A percentile compares a stretch with the other conserved stretches of the same genome.
phyloP scores from a whole-genome alignment of 306 rosid genomes.

The Trifolium pratense region DNA sequence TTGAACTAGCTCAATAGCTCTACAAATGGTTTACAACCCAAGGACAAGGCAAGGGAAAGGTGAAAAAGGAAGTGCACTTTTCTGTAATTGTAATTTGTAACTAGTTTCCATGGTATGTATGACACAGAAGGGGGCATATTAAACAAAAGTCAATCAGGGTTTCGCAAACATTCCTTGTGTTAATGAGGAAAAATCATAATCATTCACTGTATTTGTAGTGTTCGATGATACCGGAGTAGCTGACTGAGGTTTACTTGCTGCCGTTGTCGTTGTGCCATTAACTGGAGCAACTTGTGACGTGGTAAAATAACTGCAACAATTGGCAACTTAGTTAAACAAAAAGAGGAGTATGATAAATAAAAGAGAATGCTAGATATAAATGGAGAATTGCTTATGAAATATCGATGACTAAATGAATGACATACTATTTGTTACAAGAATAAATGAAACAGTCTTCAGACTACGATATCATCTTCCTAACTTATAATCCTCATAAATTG shows the following conservation, averaged over 20 bases:
- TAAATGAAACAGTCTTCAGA: background rate
- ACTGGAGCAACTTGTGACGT: constrained; percentile 62
- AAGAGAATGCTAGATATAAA: background rate
- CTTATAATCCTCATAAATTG: too few species aligned
- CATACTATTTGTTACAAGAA: constrained; percentile 19
- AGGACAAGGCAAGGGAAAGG: constrained; percentile 42
- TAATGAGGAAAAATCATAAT: constrained; percentile 87
- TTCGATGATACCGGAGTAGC: constrained; percentile 54
- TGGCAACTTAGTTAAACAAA: constrained; percentile 23
- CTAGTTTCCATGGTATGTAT: constrained; percentile 57
- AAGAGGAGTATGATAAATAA: background rate
- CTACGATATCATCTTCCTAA: too few species aligned
- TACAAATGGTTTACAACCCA: constrained; percentile 74
- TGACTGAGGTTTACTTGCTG: constrained; percentile 56
- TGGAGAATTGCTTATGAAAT: background rate
- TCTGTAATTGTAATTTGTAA: constrained; percentile 46
- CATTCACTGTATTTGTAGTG: constrained; percentile 58
- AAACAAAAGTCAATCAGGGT: constrained; percentile 49
- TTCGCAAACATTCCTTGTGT: constrained; percentile 86
- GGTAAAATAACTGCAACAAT: constrained; percentile 55
- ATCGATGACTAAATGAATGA: background rate
- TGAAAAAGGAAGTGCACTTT: constrained; percentile 41
- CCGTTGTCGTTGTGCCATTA: constrained; percentile 52
- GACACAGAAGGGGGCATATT: constrained; percentile 32
- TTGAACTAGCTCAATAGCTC: constrained; percentile 64